Base-by-base conservation (phyloP, 768 basidiomycete genomes). In the Rhodotorula kratochvilovae region DNA sequence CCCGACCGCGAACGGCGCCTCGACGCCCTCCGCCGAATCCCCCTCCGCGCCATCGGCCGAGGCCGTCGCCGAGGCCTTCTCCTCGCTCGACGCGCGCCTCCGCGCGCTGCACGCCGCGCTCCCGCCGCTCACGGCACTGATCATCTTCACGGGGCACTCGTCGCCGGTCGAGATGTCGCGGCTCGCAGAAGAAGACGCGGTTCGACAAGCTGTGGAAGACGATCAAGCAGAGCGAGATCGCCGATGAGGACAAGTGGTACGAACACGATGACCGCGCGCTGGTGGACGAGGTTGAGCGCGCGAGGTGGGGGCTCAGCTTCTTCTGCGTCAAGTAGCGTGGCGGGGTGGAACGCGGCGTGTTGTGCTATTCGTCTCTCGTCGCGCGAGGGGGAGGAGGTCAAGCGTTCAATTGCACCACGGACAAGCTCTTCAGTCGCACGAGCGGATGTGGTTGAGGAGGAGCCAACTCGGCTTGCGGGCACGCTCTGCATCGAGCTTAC, bases 121-220 rank as follows among this genome's bases (percentile, higher is more conserved):
- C 0, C 92, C 93, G 0, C 79, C 88, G 5, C 86, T 88, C 31
- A 91, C 93, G 0, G 92, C 92, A 0, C 79, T 97, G 31, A 81
- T 97, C 63, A 83, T 98, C 50, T 87, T 96, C 78, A 90, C 89
- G 0, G 93, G 94, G 2, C 92, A 97, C 77, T 87, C 88, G 0
- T 91, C 96, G 79, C 93, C 94, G 1, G 86, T 91, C 1, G 82
- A 80, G 13, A 92, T 95, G 91, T 83, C 89, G 6, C 79, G 84
- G 35, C 81, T 98, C 31, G 88, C 87, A 74, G 11, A 84, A 88
- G 61, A 89, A 91, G 80, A 81, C 80, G 7, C 84, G 85, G 42
- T 95, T 92, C 76, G 93, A 97, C 50, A 58, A 59, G 54, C 46
- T 75, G 58, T 75, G 80, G 72, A 82, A 81, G 72, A 80, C 76